A percentile compares a stretch with the other conserved stretches of the same genome.
These are phyloP conservation scores for Amoebophrya sp. DNA, from an alignment of 169 alveolate genomes.

Conservation along the genomic window DNA sequence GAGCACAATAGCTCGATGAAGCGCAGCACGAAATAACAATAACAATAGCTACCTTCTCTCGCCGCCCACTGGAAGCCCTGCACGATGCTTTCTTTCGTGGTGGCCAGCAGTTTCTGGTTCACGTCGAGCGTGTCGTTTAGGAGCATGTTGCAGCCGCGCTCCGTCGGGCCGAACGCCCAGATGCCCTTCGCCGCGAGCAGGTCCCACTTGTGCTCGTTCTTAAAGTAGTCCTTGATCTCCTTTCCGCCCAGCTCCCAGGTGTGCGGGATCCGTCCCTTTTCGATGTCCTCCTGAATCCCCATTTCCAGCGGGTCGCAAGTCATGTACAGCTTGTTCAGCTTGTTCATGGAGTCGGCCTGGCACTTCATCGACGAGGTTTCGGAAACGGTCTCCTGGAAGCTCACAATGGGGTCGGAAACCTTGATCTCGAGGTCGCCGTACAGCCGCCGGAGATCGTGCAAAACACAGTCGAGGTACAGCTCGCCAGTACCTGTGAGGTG, in stretches of 20 bases:
- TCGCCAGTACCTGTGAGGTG: conserved; percentile 99
- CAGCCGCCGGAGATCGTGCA: conserved; percentile 89
- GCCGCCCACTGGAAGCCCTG: conserved; percentile 98
- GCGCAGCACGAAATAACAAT: too few relatives aligned
- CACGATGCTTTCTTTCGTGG: conserved; percentile 20
- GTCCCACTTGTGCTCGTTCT: conserved; percentile 88
- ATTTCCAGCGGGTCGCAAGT: conserved; percentile 89
- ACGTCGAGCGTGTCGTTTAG: conserved; percentile 79
- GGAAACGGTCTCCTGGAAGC: conserved; percentile 79
- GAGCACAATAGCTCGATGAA: too few relatives aligned
- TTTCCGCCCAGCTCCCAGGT: conserved; percentile 22
- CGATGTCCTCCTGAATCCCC: conserved; percentile 20
- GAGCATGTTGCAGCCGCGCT: conserved; percentile 66
- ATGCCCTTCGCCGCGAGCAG: conserved; percentile 78
- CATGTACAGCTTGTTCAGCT: conserved; percentile 75
- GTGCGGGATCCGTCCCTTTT: conserved; percentile 24
- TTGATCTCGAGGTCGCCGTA: conserved; percentile 95
- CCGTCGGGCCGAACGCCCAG: conserved; percentile 94
- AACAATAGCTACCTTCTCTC: conserved; percentile 94
- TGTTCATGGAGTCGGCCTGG: conserved; percentile 85
- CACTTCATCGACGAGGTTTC: conserved; percentile 88
- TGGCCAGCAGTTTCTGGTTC: not conserved
- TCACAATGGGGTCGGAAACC: conserved; percentile 74
- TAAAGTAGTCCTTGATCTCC: not conserved
- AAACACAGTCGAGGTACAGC: conserved; percentile 85